A percentile compares a stretch with the other conserved stretches of the same genome.
Evolutionary conservation across 768 basidiomycete species (phyloP).

Genomic region (Boletus edulis): DNA sequence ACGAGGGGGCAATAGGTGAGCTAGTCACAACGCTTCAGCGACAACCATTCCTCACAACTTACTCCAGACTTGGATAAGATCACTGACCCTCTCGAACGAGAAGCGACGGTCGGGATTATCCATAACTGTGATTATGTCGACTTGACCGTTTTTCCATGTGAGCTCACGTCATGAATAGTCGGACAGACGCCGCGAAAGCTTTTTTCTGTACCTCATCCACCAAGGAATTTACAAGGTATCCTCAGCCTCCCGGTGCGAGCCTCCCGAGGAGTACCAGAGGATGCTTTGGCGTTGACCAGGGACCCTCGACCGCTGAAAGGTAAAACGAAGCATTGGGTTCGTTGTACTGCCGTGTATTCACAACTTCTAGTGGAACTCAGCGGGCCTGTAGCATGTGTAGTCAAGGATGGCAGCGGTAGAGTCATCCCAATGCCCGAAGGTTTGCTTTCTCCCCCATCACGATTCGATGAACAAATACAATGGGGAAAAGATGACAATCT

Average conservation of each 20-base stretch:
- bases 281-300: conserved; percentile 66
- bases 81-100: conserved; percentile 80
- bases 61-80: conserved; percentile 78
- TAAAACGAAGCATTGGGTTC: conserved; percentile 21
- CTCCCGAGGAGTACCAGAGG: conserved; percentile 80
- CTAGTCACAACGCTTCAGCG: neutral
- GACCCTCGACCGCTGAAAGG: conserved; percentile 56
- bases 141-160: neutral
- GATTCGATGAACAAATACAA: conserved; percentile 66
- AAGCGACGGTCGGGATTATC: conserved; percentile 92
- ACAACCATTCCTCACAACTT: neutral
- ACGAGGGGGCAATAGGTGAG: conserved; percentile 84
- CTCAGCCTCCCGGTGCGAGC: conserved; percentile 68
- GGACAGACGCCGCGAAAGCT: conserved; percentile 91
- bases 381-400: conserved; percentile 40
- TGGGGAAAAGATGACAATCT: conserved; percentile 64
- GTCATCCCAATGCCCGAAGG: conserved; percentile 64
- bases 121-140: conserved; percentile 72
- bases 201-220: conserved; percentile 74
- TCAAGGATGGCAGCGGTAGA: conserved; percentile 43
- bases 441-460: conserved; percentile 52
- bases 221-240: conserved; percentile 68
- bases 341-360: conserved; percentile 1
- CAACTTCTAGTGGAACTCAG: conserved; percentile 39
- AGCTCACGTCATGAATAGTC: conserved; percentile 42